Conservation (phyloP, 2,329 filamentous ascomycete genomes). For the Aspergillus costaricaensis region DNA sequence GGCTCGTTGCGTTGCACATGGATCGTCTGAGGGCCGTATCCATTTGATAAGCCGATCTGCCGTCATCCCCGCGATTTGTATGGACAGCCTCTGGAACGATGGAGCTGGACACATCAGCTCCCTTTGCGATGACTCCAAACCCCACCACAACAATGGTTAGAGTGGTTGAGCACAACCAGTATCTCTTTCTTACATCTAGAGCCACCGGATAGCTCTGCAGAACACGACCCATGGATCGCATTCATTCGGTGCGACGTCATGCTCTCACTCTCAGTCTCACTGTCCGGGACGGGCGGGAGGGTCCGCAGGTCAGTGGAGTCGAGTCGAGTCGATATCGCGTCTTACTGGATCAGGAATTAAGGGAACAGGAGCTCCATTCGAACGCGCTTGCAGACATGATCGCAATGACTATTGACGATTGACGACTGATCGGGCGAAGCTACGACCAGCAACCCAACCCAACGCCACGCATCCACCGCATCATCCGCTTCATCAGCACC, state of each 20-base stretch:
- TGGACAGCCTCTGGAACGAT: neutral
- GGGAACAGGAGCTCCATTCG: neutral
- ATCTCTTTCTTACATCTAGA: neutral
- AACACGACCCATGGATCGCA: neutral
- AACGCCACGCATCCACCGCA: conserved; percentile 9
- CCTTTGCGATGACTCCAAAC: neutral
- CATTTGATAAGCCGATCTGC: conserved; percentile 4
- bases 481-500: conserved; percentile 7
- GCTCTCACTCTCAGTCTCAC: neutral
- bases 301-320: conserved; percentile 7
- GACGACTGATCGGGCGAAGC: neutral
- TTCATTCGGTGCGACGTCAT: neutral
- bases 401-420: neutral
- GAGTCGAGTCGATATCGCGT: neutral
- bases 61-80: neutral
- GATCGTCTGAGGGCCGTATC: neutral
- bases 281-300: conserved; percentile 7
- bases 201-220: neutral
- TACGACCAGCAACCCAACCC: neutral
- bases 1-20: conserved; percentile 3
- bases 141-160: neutral
- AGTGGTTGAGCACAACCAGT: neutral
- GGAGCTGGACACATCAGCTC: conserved; percentile 2
- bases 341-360: neutral
- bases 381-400: neutral